A percentile compares a stretch with the other conserved stretches of the same genome.
Evolutionary conservation across 1,284 basidiomycete species (phyloP).

Genomic region (Trametes pubescens): DNA sequence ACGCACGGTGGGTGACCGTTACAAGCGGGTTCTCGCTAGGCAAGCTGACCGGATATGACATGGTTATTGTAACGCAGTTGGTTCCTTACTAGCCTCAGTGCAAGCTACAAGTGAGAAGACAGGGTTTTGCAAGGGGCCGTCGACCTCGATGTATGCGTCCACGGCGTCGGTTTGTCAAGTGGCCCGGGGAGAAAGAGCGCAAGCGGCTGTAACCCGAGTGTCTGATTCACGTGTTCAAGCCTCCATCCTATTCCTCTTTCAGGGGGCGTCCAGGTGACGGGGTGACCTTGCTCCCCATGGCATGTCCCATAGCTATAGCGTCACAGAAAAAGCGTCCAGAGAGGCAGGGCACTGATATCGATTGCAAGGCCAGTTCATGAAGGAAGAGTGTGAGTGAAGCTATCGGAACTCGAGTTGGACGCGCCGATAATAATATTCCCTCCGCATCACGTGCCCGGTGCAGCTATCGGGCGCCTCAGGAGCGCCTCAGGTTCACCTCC

Average conservation of each 20-base stretch:
- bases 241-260: neutral
- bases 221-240: neutral
- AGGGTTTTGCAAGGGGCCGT: neutral
- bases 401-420: neutral
- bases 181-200: neutral
- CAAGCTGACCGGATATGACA: constrained; percentile 57
- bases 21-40: constrained; percentile 58
- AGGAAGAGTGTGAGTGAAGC: neutral
- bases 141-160: neutral
- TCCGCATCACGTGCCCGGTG: constrained; percentile 16
- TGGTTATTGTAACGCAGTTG: constrained; percentile 24
- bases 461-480: constrained; percentile 3
- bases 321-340: neutral
- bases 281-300: neutral
- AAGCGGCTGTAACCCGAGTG: neutral
- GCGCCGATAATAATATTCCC: neutral
- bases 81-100: neutral
- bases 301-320: neutral
- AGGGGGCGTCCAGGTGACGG: neutral
- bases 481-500: constrained; percentile 14
- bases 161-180: neutral
- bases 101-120: neutral
- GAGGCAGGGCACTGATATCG: no score
- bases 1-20: constrained; percentile 70
- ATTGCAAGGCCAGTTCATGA: neutral